These are phyloP conservation scores for Paralagenidium karlingii DNA, from an alignment of 352 stramenopile genomes.

Conservation along the genomic window DNA sequence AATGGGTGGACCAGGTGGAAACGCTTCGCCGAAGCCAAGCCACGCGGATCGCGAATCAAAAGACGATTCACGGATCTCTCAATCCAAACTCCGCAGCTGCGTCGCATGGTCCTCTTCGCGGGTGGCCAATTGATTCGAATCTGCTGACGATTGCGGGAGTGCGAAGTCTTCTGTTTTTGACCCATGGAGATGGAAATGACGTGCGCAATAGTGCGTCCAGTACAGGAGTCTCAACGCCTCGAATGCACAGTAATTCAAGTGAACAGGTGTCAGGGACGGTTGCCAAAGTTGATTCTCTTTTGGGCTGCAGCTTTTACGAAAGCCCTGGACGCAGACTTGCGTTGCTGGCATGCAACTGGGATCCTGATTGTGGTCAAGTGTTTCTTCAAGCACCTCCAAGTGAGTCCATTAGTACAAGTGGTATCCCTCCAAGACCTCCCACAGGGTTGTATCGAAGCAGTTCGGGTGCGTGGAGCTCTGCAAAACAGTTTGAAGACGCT, in stretches of 20 bases:
- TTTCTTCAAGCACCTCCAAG: too few relatives aligned
- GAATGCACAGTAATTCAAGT: not conserved
- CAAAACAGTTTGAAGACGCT: conserved; percentile 44
- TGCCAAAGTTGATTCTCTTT: conserved; percentile 40
- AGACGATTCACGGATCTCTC: not conserved
- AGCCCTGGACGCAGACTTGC: conserved; percentile 46
- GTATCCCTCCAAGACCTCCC: too few relatives aligned
- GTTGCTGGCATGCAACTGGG: conserved; percentile 74
- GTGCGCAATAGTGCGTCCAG: too few relatives aligned
- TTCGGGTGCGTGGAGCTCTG: conserved; percentile 47
- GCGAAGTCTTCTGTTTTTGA: conserved; percentile 34
- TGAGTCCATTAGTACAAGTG: too few relatives aligned
- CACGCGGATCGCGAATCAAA: conserved; percentile 30
- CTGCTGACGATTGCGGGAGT: conserved; percentile 46
- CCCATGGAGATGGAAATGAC: conserved; percentile 3
- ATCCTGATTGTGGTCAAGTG: conserved; percentile 61
- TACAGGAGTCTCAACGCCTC: not conserved
- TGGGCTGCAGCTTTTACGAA: conserved; percentile 68
- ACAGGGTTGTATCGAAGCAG: conserved; percentile 46
- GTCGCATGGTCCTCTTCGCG: conserved; percentile 26
- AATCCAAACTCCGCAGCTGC: too few relatives aligned
- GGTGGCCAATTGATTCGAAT: conserved; percentile 62
- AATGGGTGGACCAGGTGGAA: conserved; percentile 80
- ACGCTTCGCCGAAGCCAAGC: conserved; percentile 46
- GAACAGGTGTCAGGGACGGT: too few relatives aligned